These are phyloP conservation scores for Phytophthora hybrid DNA, from an alignment of 352 stramenopile species.

Conservation along the genomic window DNA sequence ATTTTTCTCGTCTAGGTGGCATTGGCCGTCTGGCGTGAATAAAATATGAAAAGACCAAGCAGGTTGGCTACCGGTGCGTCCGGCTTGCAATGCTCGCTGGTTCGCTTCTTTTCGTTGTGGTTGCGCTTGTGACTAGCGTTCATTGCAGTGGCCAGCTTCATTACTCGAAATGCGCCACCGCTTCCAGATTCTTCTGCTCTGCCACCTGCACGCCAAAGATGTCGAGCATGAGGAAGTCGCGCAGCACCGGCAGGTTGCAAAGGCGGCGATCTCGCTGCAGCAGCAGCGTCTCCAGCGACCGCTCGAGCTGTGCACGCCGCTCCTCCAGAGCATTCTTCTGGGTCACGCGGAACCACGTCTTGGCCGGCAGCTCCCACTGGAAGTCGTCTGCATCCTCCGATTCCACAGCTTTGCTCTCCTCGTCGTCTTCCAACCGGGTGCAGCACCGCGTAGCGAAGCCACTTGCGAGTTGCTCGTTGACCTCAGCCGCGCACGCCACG, in stretches of 20 bases:
- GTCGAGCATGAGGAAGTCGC: slow-evolving; percentile 86
- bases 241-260: slow-evolving; percentile 62
- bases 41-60: slow-evolving; percentile 26
- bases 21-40: slow-evolving; percentile 7
- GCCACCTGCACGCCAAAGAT: slow-evolving; percentile 77
- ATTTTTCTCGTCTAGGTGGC: slow-evolving; percentile 26
- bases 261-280: slow-evolving; percentile 46
- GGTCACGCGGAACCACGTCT: slow-evolving; percentile 84
- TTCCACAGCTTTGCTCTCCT: slow-evolving; percentile 14
- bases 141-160: slow-evolving; percentile 12
- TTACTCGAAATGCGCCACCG: slow-evolving; percentile 26
- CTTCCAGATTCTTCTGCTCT: slow-evolving; percentile 57
- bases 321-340: slow-evolving; percentile 69
- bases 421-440: slow-evolving; percentile 7
- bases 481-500: slow-evolving; percentile 55
- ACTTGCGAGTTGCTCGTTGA: slow-evolving; percentile 54
- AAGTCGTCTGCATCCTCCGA: slow-evolving; percentile 26
- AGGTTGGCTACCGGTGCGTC: slow-evolving; percentile 11
- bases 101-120: slow-evolving; percentile 15
- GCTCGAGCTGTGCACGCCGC: slow-evolving; percentile 64
- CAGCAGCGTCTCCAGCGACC: slow-evolving; percentile 60
- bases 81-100: slow-evolving; percentile 9
- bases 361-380: slow-evolving; percentile 73
- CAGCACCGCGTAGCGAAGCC: slow-evolving; percentile 23
- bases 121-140: slow-evolving; percentile 6